Evolutionary conservation across 2,329 filamentous ascomycete genomes (phyloP).

Genomic region (Scorias spongiosa): DNA sequence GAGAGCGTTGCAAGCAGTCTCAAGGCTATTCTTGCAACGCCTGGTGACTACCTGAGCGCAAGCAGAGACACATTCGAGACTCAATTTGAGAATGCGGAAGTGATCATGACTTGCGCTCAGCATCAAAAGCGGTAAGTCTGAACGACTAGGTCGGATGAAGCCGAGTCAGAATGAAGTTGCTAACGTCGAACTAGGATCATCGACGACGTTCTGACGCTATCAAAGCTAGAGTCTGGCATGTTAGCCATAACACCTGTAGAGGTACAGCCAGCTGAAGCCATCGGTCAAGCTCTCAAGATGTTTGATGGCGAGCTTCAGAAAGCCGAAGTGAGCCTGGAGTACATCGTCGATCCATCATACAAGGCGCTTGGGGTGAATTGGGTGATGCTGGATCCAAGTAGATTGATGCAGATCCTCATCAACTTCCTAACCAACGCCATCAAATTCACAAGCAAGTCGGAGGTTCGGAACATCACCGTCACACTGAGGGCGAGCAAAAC

Average conservation of each 20-base stretch:
- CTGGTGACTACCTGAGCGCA: background rate
- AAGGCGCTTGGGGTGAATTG: slow-evolving; percentile 16
- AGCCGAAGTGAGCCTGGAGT: slow-evolving; percentile 3
- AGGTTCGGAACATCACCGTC: slow-evolving; percentile 1
- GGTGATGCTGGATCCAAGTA: slow-evolving; percentile 22
- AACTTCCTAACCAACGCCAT: slow-evolving; percentile 26
- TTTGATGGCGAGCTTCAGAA: slow-evolving; percentile 8
- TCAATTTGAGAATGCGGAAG: slow-evolving; percentile 14
- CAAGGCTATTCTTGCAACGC: background rate
- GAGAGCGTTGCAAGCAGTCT: slow-evolving; percentile 21
- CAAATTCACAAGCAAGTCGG: slow-evolving; percentile 20
- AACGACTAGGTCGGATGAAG: background rate
- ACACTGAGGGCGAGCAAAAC: background rate
- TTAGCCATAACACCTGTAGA: slow-evolving; percentile 4
- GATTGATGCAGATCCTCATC: slow-evolving; percentile 24
- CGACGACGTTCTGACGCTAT: slow-evolving; percentile 59
- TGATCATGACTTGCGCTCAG: slow-evolving; percentile 30
- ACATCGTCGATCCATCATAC: slow-evolving; percentile 18
- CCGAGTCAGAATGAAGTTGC: background rate
- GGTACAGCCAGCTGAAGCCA: slow-evolving; percentile 4
- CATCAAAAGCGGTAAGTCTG: slow-evolving; percentile 26
- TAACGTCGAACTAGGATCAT: slow-evolving; percentile 34
- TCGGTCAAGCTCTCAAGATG: slow-evolving; percentile 9
- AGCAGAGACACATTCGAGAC: background rate
- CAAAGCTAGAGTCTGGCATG: slow-evolving; percentile 32